Percentiles rank a stretch among this genome's conserved stretches.
Conservation (phyloP, 2,329 filamentous ascomycete species). For the Grosmannia clavigera region DNA sequence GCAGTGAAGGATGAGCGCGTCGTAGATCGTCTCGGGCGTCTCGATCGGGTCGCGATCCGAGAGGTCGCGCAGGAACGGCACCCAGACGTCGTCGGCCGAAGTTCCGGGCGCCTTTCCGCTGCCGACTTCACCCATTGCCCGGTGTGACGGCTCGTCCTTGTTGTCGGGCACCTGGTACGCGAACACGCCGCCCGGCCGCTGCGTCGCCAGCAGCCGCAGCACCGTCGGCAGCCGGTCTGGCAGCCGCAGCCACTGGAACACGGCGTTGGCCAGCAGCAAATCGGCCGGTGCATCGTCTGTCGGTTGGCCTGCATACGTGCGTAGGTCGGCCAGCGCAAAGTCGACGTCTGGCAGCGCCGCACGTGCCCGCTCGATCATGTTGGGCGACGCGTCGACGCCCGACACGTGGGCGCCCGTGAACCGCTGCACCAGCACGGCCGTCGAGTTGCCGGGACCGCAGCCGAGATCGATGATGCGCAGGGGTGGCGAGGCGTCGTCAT, state of each 20-base stretch:
- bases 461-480: conserved; percentile 41
- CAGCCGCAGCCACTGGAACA: conserved; percentile 43
- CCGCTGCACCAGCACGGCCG: conserved; percentile 29
- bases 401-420: conserved; percentile 34
- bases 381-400: conserved; percentile 41
- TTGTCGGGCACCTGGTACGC: conserved; percentile 42
- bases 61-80: conserved; percentile 6
- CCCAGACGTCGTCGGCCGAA: conserved; percentile 12
- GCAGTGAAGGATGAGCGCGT: conserved; percentile 31
- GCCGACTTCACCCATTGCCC: conserved; percentile 32
- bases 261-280: conserved; percentile 43
- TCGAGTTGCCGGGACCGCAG: conserved; percentile 49
- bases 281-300: conserved; percentile 16
- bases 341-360: conserved; percentile 24
- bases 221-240: conserved; percentile 31
- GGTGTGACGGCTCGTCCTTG: conserved; percentile 33
- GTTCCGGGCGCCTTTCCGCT: conserved; percentile 17
- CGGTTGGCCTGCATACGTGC: conserved; percentile 17
- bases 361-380: conserved; percentile 41
- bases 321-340: conserved; percentile 34
- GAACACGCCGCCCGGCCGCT: conserved; percentile 32
- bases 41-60: conserved; percentile 34
- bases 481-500: conserved; percentile 13
- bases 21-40: conserved; percentile 31
- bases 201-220: conserved; percentile 25